phyloP scores from a whole-genome alignment of 257 asterid species.

The Phtheirospermum japonicum region DNA sequence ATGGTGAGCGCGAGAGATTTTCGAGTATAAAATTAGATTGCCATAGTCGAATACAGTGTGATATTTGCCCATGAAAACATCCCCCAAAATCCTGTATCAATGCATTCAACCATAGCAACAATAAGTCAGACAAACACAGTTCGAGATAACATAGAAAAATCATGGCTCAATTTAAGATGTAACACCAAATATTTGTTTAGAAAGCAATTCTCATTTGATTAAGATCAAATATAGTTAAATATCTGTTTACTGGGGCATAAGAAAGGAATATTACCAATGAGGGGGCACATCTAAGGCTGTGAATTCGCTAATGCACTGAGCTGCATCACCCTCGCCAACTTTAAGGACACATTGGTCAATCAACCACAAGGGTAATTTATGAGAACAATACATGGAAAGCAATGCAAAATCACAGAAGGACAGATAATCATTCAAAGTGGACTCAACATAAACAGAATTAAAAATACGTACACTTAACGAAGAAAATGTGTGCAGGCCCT shows the following conservation, averaged over 20 bases:
- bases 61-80: conserved; percentile 91
- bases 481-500: no score
- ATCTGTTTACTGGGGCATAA: background rate
- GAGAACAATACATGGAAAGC: background rate
- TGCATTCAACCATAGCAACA: background rate
- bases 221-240: background rate
- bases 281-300: conserved; percentile 85
- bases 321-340: conserved; percentile 79
- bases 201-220: background rate
- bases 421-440: no score
- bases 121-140: background rate
- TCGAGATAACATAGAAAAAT: no score
- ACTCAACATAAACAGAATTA: no score
- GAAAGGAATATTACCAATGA: conserved; percentile 58
- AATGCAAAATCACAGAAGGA: no score
- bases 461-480: no score
- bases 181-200: background rate
- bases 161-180: no score
- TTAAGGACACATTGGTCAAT: conserved; percentile 68
- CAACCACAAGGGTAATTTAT: background rate
- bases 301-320: conserved; percentile 94
- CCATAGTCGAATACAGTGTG: conserved; percentile 87
- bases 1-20: no score
- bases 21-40: conserved; percentile 7
- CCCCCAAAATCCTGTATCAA: conserved; percentile 81